Base-by-base conservation (phyloP, 2,329 filamentous ascomycete genomes). In the Daldinia eschscholtzii region DNA sequence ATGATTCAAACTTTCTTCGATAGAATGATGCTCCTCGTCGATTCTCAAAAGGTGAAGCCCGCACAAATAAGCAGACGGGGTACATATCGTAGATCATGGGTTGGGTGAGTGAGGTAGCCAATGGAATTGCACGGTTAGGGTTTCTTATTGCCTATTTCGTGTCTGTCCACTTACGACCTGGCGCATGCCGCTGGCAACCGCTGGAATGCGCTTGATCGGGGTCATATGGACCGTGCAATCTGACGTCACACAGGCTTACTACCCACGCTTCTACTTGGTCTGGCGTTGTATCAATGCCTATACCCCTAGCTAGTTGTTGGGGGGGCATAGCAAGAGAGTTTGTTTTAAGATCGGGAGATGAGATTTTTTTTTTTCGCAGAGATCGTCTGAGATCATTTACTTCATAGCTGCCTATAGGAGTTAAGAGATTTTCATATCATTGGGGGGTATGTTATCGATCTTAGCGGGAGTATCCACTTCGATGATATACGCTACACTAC, bases 121-220 rank as follows among this genome's bases (percentile, higher is more conserved):
- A 70, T 70, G 46, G 55, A 33, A 65, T 52, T 12, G 28, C 55
- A 57, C n/a, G 28, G 33, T 28, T 35, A 13, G 26, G 23, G 12
- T 53, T 6, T 44, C 46, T 9, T 37, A 60, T 70, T 70, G 57
- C 67, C 67, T 65, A 62, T 60, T 70, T 57, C 53, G 67, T 57
- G 23, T 26, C 10, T n/a, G 20, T 53, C 33, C 42, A 35, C 57
- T 56, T 60, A n/a, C 52, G 20, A 13, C 57, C 52, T 58, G 15
- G 15, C n/a, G 30, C 50, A 53, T 48, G 62, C 58, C 53, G 62
- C 35, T 23, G 33, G 62, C 41, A 65, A 23, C 66, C 55, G 58
- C 55, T 18, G 30, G 6, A 35, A 23, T 53, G 48, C 15, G 18
- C 7, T n/a, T 12, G 10, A 55, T 23, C 33, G 7, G 20, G 39